Evolutionary conservation across 352 stramenopile species (phyloP), one percentile per base, ranked within the genome.

Genomic region (Globisporangium rhizosaccharum): DNA sequence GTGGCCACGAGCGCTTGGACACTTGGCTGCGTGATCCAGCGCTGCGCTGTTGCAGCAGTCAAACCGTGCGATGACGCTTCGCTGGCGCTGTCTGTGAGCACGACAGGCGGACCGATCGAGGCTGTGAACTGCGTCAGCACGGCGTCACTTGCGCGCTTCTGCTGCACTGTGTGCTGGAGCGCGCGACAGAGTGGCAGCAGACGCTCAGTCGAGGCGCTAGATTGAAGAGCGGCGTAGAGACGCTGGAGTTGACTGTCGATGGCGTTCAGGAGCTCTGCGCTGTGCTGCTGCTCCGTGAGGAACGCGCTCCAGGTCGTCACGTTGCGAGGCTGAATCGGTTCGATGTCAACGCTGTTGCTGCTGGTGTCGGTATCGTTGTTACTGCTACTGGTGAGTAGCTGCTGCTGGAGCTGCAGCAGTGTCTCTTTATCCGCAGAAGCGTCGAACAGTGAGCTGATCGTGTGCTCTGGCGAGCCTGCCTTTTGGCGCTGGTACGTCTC

Each of bases 41-140:
- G 10, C 33, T 39, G 33, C 8, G 33, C 33, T 39, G 33, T 8
- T 9, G 8, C 33, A 39, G 33, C 4, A 39, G 33, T 39, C 33
- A 39, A 8, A 39, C 10, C 8, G 11, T 1, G 33, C 33, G 33
- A 39, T 11, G 33, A 39, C 10, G 3, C 33, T 3, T 39, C 33
- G 8, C 33, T 39, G 7, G 33, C 10, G 33, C 33, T 39, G 33
- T 39, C 33, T 10, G 54, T 45, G 39, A 45, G 54, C 33, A 39
- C 33, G 33, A 11, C 33, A 12, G 33, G 33, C 7, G 54, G 54
- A 30, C 44, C 54, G n/a, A 53, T 48, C 14, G 46, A 44, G 5
- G 46, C n/a, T 5, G 45, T 60, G 23, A 60, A 60, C 30, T 42
- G 25, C 41, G 44, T 28, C 18, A 60, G 44, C 30, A n/a, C 45